Evolutionary conservation across 768 basidiomycete genomes (phyloP).

Genomic region (Leccinum arenicola): DNA sequence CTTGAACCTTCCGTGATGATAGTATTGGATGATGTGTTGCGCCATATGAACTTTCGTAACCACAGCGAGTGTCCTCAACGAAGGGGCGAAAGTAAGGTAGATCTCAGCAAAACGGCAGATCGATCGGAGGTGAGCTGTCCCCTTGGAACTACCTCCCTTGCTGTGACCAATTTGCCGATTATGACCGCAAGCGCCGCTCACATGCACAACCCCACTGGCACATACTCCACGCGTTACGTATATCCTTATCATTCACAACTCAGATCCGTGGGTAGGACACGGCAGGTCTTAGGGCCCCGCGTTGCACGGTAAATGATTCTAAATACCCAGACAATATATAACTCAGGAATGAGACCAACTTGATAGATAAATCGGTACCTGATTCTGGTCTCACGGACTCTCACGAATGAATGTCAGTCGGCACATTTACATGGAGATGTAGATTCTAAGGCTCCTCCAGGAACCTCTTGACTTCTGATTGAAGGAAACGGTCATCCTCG

Average conservation of each 20-base stretch:
- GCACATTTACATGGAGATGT: constrained; percentile 1
- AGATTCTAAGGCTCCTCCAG: constrained; percentile 32
- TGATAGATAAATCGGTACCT: background rate
- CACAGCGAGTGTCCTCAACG: background rate
- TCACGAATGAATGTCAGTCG: background rate
- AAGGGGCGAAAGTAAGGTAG: background rate
- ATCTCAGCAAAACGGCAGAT: background rate
- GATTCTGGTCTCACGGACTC: background rate
- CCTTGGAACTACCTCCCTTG: background rate
- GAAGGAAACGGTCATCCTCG: constrained; percentile 42
- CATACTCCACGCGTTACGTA: background rate
- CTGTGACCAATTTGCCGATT: background rate
- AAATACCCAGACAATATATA: background rate
- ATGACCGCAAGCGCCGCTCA: background rate
- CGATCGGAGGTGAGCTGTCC: background rate
- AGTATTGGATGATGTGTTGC: constrained; percentile 37
- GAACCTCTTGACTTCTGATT: constrained; percentile 42
- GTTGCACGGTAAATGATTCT: background rate
- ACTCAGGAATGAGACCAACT: background rate
- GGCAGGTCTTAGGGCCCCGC: background rate
- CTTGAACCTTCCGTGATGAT: constrained; percentile 53
- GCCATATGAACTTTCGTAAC: constrained; percentile 5
- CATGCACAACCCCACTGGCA: background rate
- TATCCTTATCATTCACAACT: background rate
- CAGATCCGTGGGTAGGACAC: background rate